Evolutionary conservation across 306 rosid species (phyloP).

Genomic region (Styphnolobium japonicum): DNA sequence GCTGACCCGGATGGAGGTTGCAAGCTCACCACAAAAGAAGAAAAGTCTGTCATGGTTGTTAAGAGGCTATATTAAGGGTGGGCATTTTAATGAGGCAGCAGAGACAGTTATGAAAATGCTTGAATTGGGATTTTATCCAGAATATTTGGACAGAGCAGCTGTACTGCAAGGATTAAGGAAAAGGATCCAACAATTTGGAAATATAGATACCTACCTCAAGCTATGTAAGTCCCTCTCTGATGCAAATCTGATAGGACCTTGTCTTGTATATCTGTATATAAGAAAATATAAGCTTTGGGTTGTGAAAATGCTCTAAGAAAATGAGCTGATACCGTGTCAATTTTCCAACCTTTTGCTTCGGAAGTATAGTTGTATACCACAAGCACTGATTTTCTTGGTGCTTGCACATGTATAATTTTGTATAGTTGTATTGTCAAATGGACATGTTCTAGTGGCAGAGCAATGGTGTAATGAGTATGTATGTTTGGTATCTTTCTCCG

Average conservation of each 20-base stretch:
- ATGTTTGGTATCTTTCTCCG: neutral
- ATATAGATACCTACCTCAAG: slow-evolving; percentile 60
- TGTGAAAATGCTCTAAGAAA: slow-evolving; percentile 62
- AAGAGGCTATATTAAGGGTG: slow-evolving; percentile 91
- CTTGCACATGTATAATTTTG: slow-evolving; percentile 42
- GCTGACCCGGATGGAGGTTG: slow-evolving; percentile 67
- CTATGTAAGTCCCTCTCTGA: slow-evolving; percentile 83
- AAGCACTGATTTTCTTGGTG: slow-evolving; percentile 36
- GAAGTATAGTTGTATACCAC: slow-evolving; percentile 27
- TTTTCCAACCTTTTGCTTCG: neutral
- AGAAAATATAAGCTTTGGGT: slow-evolving; percentile 86
- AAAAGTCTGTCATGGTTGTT: slow-evolving; percentile 86
- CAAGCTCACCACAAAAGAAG: slow-evolving; percentile 63
- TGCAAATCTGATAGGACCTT: slow-evolving; percentile 71
- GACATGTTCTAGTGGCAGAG: slow-evolving; percentile 21
- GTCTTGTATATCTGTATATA: slow-evolving; percentile 74
- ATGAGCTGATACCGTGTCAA: neutral
- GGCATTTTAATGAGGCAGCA: slow-evolving; percentile 82
- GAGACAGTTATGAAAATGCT: slow-evolving; percentile 83
- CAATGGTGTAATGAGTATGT: slow-evolving; percentile 10
- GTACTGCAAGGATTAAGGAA: slow-evolving; percentile 79
- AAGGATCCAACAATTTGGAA: slow-evolving; percentile 60
- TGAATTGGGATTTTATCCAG: slow-evolving; percentile 66
- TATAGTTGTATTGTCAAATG: slow-evolving; percentile 39
- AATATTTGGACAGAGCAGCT: slow-evolving; percentile 82